Conservation (phyloP, 306 rosid genomes). For the Sesbania bispinosa region DNA sequence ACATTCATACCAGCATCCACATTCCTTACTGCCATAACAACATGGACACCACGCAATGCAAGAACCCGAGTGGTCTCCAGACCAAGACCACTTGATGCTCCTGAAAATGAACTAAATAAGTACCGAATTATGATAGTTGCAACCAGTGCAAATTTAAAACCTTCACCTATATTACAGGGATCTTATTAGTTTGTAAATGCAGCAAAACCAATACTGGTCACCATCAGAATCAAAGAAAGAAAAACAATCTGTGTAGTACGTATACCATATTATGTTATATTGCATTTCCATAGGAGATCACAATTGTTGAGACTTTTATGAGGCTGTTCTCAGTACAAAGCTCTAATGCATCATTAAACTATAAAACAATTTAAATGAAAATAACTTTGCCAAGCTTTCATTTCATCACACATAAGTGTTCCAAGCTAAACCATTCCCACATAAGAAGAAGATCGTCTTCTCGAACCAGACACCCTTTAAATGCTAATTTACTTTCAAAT, state of each 20-base stretch:
- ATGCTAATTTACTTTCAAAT: too few relatives aligned
- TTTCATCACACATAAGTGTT: too few relatives aligned
- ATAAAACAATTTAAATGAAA: neutral
- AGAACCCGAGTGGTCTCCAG: slow-evolving; percentile 68
- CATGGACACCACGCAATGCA: slow-evolving; percentile 71
- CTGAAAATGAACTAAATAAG: slow-evolving; percentile 37
- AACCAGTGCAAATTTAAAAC: neutral
- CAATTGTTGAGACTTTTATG: neutral
- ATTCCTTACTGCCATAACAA: slow-evolving; percentile 83
- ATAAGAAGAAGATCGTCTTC: too few relatives aligned
- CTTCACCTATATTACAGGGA: neutral
- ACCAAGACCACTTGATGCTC: slow-evolving; percentile 88
- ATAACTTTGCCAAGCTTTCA: neutral
- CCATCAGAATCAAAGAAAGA: neutral
- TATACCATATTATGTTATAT: neutral
- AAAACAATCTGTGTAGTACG: neutral
- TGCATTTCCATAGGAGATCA: neutral
- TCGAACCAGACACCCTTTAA: too few relatives aligned
- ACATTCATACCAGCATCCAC: slow-evolving; percentile 43
- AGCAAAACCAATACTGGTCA: neutral
- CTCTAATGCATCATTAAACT: neutral
- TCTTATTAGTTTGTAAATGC: neutral
- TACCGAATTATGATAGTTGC: neutral
- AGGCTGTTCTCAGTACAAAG: neutral
- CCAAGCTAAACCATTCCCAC: too few relatives aligned